Base-by-base conservation (phyloP, 1,139 yeast genomes). In the Candida freyschussii region DNA sequence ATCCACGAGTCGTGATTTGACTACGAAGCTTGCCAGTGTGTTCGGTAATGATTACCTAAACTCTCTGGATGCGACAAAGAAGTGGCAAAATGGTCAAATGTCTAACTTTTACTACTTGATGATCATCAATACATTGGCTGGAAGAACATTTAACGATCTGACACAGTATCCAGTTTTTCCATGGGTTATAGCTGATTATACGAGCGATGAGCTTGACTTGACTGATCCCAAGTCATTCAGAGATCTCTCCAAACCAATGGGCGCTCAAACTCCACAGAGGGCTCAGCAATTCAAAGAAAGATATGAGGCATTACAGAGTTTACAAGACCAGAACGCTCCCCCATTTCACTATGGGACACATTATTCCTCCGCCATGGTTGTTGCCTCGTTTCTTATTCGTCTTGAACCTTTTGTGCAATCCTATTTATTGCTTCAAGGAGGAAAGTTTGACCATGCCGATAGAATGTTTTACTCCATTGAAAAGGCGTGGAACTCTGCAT, bases 261-360 rank as follows among this genome's bases (percentile, higher is more conserved):
- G 96, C 2, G 94, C 87, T 0, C 96, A 85, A 55, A 63, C 75
- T 1, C 53, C 57, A 4, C 63, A 61, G 2, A 64, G 95, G 37
- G 83, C 78, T 2, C 44, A 52, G 1, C 75, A 76, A 47, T 85
- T 85, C 47, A 59, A 61, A 31, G 91, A 83, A 36, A 59, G 95
- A 33, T 85, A 66, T 46, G 78, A 78, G 22, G 87, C 93, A 0
- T 54, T 81, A 30, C 67, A 62, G 21, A 72, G 79, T 40, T 59
- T 84, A 10, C 60, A 59, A 1, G 78, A 75, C 35, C 64, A 68
- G 20, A 50, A 53, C 16, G 54, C 71, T 0, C 86, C 87, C 0
- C 82, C 95, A 0, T 85, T 85, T 56, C 95, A 85, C 55, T 85
- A 85, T 51, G 96, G 96, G 3, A 85, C 96, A 0, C 96, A 85